These are phyloP conservation scores for Megacollybia marginata DNA, from an alignment of 768 basidiomycete genomes.

Conservation along the genomic window DNA sequence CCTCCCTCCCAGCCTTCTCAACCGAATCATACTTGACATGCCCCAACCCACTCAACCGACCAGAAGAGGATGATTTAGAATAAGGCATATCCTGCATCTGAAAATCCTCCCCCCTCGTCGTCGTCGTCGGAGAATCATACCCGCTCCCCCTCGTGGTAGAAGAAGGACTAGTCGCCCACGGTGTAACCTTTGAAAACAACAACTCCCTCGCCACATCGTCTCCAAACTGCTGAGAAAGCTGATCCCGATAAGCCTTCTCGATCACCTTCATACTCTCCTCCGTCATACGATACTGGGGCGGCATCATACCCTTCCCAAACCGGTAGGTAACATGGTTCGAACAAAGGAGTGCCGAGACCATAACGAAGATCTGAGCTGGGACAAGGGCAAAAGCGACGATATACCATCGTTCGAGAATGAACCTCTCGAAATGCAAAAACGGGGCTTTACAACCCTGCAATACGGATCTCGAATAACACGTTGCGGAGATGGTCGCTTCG, in stretches of 20 bases:
- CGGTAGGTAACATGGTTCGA: constrained; percentile 82
- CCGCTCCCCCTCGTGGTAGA: too few relatives aligned
- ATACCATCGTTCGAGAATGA: constrained; percentile 48
- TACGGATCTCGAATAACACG: constrained; percentile 66
- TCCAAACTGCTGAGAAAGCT: too few relatives aligned
- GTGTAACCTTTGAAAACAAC: too few relatives aligned
- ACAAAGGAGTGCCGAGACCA: constrained; percentile 59
- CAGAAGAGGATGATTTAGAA: too few relatives aligned
- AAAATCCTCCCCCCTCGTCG: too few relatives aligned
- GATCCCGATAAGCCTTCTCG: constrained; percentile 60
- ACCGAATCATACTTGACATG: too few relatives aligned
- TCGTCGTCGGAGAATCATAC: too few relatives aligned
- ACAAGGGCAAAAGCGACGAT: constrained; percentile 57
- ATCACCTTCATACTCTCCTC: constrained; percentile 72
- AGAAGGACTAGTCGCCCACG: too few relatives aligned
- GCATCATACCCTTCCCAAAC: constrained; percentile 86
- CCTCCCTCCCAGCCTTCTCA: too few relatives aligned
- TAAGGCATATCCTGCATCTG: too few relatives aligned
- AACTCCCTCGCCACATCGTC: too few relatives aligned
- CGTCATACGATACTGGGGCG: constrained; percentile 72
- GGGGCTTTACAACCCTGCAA: constrained; percentile 68
- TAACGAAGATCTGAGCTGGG: constrained; percentile 58
- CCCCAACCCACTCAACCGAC: too few relatives aligned
- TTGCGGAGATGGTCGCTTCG: constrained; percentile 67
- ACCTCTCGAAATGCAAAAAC: constrained; percentile 52